Evolutionary conservation across 495 filamentous ascomycete genomes (phyloP).

Genomic region (Talaromyces ruber): DNA sequence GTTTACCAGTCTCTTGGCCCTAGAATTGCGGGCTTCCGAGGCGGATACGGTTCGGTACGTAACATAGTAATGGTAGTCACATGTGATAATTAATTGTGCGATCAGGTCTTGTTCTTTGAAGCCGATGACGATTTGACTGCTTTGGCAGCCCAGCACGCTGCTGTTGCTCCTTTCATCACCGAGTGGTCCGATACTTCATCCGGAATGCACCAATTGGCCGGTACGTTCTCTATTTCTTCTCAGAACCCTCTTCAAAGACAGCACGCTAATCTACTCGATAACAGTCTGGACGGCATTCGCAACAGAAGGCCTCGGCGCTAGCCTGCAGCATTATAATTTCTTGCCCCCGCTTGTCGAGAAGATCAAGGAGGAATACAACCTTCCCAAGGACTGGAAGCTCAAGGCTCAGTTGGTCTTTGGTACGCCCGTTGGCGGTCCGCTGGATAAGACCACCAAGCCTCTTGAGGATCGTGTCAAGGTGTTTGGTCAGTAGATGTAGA

Average conservation of each 20-base stretch:
- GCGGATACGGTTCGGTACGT: slow-evolving; percentile 40
- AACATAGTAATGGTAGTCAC: not conserved
- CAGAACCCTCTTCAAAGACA: not conserved
- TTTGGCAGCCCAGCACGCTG: slow-evolving; percentile 1
- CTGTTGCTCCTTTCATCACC: not conserved
- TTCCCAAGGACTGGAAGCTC: slow-evolving; percentile 39
- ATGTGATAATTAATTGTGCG: not conserved
- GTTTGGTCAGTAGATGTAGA: slow-evolving; percentile 6
- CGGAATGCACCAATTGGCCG: slow-evolving; percentile 47
- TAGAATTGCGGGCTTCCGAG: slow-evolving; percentile 33
- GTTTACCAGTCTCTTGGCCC: slow-evolving; percentile 21
- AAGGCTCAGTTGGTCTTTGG: slow-evolving; percentile 47
- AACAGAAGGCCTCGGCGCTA: slow-evolving; percentile 43
- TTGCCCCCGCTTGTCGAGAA: slow-evolving; percentile 34
- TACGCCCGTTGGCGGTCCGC: slow-evolving; percentile 21
- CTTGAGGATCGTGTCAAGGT: slow-evolving; percentile 32
- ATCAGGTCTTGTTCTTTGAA: slow-evolving; percentile 46
- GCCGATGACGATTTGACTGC: slow-evolving; percentile 31
- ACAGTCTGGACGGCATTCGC: slow-evolving; percentile 45
- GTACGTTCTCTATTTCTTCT: slow-evolving; percentile 18
- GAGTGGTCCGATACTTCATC: slow-evolving; percentile 23
- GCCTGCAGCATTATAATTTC: slow-evolving; percentile 47
- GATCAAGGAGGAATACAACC: slow-evolving; percentile 33
- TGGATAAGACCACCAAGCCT: slow-evolving; percentile 27
- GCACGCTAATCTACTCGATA: not conserved